Evolutionary conservation across 2,329 filamentous ascomycete genomes (phyloP).

Genomic region (Thermomyces lanuginosus): DNA sequence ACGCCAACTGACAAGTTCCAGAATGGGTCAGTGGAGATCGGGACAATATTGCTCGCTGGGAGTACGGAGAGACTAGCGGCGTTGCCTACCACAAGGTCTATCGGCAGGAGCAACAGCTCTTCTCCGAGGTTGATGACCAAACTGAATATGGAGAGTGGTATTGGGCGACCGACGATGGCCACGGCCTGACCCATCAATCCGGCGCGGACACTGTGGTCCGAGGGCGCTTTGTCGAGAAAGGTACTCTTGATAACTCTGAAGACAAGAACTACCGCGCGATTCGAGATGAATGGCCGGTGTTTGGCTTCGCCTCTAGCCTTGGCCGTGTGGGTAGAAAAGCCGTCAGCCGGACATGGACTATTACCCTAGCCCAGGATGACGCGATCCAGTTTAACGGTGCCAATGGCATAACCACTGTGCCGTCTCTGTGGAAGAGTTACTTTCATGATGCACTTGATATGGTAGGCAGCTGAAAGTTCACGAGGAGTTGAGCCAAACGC

Average conservation of each 20-base stretch:
- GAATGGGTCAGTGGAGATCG: slow-evolving; percentile 57
- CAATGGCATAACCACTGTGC: slow-evolving; percentile 21
- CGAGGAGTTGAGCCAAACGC: not conserved
- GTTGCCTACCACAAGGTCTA: slow-evolving; percentile 46
- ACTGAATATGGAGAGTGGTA: slow-evolving; percentile 40
- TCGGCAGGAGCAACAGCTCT: slow-evolving; percentile 32
- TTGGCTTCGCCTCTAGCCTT: slow-evolving; percentile 36
- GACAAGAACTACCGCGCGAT: slow-evolving; percentile 37
- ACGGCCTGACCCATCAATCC: slow-evolving; percentile 31
- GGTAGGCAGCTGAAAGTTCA: slow-evolving; percentile 6
- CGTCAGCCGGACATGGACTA: slow-evolving; percentile 31
- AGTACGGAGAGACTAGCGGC: slow-evolving; percentile 34
- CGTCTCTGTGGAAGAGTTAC: slow-evolving; percentile 35
- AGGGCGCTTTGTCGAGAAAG: slow-evolving; percentile 27
- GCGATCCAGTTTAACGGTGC: slow-evolving; percentile 35
- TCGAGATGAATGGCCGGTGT: slow-evolving; percentile 35
- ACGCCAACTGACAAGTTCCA: slow-evolving; percentile 16
- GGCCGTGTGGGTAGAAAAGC: slow-evolving; percentile 25
- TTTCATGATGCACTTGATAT: slow-evolving; percentile 25
- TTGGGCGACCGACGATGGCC: slow-evolving; percentile 31
- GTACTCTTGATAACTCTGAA: slow-evolving; percentile 29
- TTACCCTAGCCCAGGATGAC: slow-evolving; percentile 34
- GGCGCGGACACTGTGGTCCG: slow-evolving; percentile 34
- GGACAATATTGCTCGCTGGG: slow-evolving; percentile 44
- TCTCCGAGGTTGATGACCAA: slow-evolving; percentile 32